These are phyloP conservation scores for Coprinopsis sp. DNA, from an alignment of 768 basidiomycete genomes.

Conservation along the genomic window DNA sequence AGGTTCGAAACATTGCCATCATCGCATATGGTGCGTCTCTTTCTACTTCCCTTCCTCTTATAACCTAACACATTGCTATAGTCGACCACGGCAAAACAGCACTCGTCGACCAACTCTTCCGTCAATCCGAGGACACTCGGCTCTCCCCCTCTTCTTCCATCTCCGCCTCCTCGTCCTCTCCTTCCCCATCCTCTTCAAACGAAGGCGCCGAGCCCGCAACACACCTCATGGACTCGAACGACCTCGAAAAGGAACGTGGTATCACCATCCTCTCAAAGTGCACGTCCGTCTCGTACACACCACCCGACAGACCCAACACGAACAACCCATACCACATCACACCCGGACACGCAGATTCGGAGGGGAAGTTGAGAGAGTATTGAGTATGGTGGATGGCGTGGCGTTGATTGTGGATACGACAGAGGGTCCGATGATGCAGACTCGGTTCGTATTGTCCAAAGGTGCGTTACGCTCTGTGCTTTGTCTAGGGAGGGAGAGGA, in stretches of 20 bases:
- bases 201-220: slow-evolving; percentile 34
- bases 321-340: slow-evolving; percentile 50
- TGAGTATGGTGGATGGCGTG: slow-evolving; percentile 60
- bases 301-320: no score
- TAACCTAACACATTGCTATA: no score
- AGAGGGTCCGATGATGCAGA: slow-evolving; percentile 60
- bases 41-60: no score
- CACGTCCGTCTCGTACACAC: slow-evolving; percentile 47
- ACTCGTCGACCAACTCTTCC: slow-evolving; percentile 46
- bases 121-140: slow-evolving; percentile 47
- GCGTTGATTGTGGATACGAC: slow-evolving; percentile 58
- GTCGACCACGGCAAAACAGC: no score
- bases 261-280: slow-evolving; percentile 61
- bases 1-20: no score
- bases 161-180: slow-evolving; percentile 23
- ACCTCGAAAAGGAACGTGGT: slow-evolving; percentile 53
- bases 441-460: slow-evolving; percentile 46
- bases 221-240: slow-evolving; percentile 49
- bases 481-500: no score
- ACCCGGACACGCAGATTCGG: slow-evolving; percentile 62
- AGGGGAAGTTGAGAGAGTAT: slow-evolving; percentile 56
- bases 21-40: no score
- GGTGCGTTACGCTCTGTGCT: no score
- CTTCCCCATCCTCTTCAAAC: slow-evolving; percentile 19
- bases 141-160: slow-evolving; percentile 30